Evolutionary conservation across 2,329 filamentous ascomycete genomes (phyloP), one percentile per base, ranked within the genome.

Genomic region (Ilyonectria destructans): DNA sequence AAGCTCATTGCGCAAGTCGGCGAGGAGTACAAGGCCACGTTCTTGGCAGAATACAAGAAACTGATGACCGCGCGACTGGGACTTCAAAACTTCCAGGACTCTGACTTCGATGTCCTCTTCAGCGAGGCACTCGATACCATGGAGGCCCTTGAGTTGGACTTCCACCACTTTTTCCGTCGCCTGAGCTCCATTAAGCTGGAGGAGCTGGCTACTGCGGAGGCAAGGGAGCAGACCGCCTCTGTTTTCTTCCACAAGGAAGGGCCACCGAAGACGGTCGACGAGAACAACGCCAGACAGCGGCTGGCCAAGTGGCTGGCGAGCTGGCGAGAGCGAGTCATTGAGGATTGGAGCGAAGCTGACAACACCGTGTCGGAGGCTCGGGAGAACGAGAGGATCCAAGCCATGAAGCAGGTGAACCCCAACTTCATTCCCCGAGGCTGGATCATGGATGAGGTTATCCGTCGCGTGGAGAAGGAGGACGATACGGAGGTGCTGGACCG

Each of bases 361-460:
- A 79, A 77, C 3, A 69, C 49, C 31, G 74, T 83, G 12, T 78
- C 81, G 0, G 77, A 79, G 2, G 83, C 79, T 2, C 76, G 79
- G 17, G 91, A 97, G 54, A 84, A 82, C 3, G 88, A 92, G 74
- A 87, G 96, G 69, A 88, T 90, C 66, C 80, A 78, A 33, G 89
- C 88, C 13, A 98, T 98, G 96, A 94, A 93, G 83, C 85, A 84
- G 29, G 92, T 95, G 23, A 99, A 99, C 78, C 96, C 96, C 2
- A 97, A 93, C 83, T 99, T 99, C 77, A 86, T 98, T 0, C 94
- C 96, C 0, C 89, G 95, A 54, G 91, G 93, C 19, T 99, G 96
- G 95, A 89, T 99, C 58, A 85, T 99, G 21, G 96, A 98, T 79
- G 96, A 99, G 81, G 80, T 99, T 15, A 98, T 99, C 72, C 89